phyloP scores from a whole-genome alignment of 441 rosid species.

The Adansonia rubrostipa region DNA sequence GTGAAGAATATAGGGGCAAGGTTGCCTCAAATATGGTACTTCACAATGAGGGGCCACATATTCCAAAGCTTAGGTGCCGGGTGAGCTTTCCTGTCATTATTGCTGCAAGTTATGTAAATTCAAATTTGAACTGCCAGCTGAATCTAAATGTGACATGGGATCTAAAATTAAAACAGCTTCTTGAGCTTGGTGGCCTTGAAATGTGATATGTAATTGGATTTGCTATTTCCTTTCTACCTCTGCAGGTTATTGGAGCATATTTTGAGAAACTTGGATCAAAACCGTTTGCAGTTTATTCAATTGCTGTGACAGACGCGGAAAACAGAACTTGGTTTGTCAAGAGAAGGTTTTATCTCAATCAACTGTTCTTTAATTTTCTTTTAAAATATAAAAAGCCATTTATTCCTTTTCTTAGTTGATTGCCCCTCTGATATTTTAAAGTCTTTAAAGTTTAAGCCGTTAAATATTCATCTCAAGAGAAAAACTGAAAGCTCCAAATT shows the following conservation, averaged over 20 bases:
- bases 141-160: conserved; percentile 20
- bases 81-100: conserved; percentile 46
- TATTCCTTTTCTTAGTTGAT: not conserved
- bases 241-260: conserved; percentile 93
- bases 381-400: not conserved
- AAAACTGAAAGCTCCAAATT: conserved; percentile 9
- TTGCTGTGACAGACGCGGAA: conserved; percentile 87
- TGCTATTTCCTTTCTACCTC: conserved; percentile 21
- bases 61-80: conserved; percentile 77
- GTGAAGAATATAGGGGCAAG: conserved; percentile 40
- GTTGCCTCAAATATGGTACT: conserved; percentile 46
- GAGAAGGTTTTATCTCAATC: conserved; percentile 76
- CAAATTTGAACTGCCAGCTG: conserved; percentile 16
- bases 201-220: not conserved
- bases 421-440: not conserved
- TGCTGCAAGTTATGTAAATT: not conserved
- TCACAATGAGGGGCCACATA: conserved; percentile 50
- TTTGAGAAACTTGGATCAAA: conserved; percentile 93
- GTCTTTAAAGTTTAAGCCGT: not conserved
- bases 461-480: not conserved
- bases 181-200: conserved; percentile 17
- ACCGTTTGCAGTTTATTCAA: conserved; percentile 97
- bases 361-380: conserved; percentile 11
- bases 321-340: conserved; percentile 88
- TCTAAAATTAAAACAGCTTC: conserved; percentile 27